A percentile compares a stretch with the other conserved stretches of the same genome.
These are phyloP conservation scores for Candida ovalis DNA, from an alignment of 805 yeast species.

Conservation along the genomic window DNA sequence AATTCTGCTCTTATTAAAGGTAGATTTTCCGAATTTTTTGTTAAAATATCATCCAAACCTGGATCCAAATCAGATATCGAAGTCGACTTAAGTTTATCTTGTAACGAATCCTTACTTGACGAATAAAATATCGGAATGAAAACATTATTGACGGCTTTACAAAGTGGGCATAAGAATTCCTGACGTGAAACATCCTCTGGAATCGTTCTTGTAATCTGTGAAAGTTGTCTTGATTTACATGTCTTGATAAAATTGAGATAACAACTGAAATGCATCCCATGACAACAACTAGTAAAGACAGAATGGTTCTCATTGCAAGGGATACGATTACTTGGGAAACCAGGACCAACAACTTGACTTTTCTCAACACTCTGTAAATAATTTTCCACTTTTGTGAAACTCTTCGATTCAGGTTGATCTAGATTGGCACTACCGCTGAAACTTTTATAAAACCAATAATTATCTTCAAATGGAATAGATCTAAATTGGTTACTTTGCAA, in stretches of 20 bases:
- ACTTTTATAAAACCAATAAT: constrained; percentile 63
- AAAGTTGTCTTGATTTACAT: constrained; percentile 48
- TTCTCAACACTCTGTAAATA: constrained; percentile 37
- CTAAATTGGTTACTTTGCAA: constrained; percentile 58
- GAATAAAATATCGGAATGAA: constrained; percentile 75
- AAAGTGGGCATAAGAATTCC: constrained; percentile 85
- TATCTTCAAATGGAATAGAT: constrained; percentile 56
- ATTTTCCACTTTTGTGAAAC: constrained; percentile 28
- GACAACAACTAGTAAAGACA: constrained; percentile 80
- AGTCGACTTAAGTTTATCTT: constrained; percentile 12
- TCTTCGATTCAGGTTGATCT: constrained; percentile 21
- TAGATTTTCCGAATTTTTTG: constrained; percentile 5
- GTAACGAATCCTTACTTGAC: constrained; percentile 33
- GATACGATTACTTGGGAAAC: constrained; percentile 46
- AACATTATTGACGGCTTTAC: constrained; percentile 80
- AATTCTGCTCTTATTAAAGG: constrained; percentile 20
- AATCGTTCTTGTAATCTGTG: constrained; percentile 74
- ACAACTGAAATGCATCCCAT: constrained; percentile 86
- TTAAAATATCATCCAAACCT: constrained; percentile 8
- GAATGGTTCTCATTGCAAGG: constrained; percentile 38
- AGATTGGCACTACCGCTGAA: constrained; percentile 49
- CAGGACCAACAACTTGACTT: constrained; percentile 60
- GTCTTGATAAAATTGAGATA: constrained; percentile 59
- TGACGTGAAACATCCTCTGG: constrained; percentile 70
- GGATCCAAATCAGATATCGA: constrained; percentile 11